phyloP scores from a whole-genome alignment of 208 protist species.

The Leishmania tarentolae region DNA sequence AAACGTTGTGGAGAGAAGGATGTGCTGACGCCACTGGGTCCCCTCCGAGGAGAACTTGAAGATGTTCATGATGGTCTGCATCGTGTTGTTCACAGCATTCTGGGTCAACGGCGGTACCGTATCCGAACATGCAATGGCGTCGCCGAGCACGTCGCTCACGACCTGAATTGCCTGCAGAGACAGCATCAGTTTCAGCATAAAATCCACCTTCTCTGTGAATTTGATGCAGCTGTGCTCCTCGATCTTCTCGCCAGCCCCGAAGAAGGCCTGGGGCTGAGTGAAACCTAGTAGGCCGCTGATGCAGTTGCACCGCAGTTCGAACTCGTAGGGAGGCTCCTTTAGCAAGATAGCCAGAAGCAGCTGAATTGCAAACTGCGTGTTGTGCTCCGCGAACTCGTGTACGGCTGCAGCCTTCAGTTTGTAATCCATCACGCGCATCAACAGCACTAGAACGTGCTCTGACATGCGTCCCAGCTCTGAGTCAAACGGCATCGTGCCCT shows the following conservation, averaged over 20 bases:
- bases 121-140: slow-evolving; percentile 43
- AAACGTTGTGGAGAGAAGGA: slow-evolving; percentile 86
- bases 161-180: slow-evolving; percentile 86
- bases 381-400: slow-evolving; percentile 89
- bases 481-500: slow-evolving; percentile 87
- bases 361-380: slow-evolving; percentile 92
- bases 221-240: slow-evolving; percentile 80
- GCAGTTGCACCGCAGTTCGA: slow-evolving; percentile 88
- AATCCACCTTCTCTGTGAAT: slow-evolving; percentile 91
- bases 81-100: slow-evolving; percentile 71
- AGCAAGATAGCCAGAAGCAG: slow-evolving; percentile 90
- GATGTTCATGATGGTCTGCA: slow-evolving; percentile 93
- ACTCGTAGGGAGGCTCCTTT: slow-evolving; percentile 92
- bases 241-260: slow-evolving; percentile 58
- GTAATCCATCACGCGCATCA: slow-evolving; percentile 90
- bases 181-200: slow-evolving; percentile 85
- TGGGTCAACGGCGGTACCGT: slow-evolving; percentile 32
- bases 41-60: slow-evolving; percentile 82
- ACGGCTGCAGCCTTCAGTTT: slow-evolving; percentile 88
- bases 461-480: slow-evolving; percentile 92
- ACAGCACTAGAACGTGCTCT: slow-evolving; percentile 91
- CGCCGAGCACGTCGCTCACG: slow-evolving; percentile 80
- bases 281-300: slow-evolving; percentile 88
- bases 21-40: slow-evolving; percentile 90
- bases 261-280: slow-evolving; percentile 92